These are phyloP conservation scores for Mycena maculata DNA, from an alignment of 768 basidiomycete species.

Conservation along the genomic window DNA sequence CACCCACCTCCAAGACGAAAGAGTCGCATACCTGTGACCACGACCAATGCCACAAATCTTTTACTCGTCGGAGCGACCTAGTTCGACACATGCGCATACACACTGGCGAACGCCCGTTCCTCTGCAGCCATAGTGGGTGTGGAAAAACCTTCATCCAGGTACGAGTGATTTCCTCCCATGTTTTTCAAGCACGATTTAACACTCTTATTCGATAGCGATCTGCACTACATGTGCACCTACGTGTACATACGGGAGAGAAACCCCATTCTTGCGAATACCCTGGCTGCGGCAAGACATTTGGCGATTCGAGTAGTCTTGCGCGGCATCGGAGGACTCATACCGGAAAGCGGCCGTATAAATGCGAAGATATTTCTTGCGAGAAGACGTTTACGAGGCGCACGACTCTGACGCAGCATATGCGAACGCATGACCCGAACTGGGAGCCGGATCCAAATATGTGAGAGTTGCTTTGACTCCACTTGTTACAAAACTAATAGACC, in stretches of 20 bases:
- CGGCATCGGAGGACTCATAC: slow-evolving; percentile 92
- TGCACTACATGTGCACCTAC: slow-evolving; percentile 87
- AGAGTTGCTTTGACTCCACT: slow-evolving; percentile 45
- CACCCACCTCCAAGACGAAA: slow-evolving; percentile 43
- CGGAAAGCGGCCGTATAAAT: slow-evolving; percentile 88
- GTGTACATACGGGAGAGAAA: slow-evolving; percentile 94
- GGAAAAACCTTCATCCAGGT: slow-evolving; percentile 96
- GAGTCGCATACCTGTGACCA: slow-evolving; percentile 73
- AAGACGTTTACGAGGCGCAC: slow-evolving; percentile 91
- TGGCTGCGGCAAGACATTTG: slow-evolving; percentile 88
- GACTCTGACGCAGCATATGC: slow-evolving; percentile 88
- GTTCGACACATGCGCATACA: slow-evolving; percentile 90
- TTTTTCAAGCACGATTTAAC: slow-evolving; percentile 24
- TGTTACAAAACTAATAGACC: slow-evolving; percentile 26
- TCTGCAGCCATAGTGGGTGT: slow-evolving; percentile 77
- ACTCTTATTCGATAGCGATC: slow-evolving; percentile 69
- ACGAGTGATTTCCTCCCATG: slow-evolving; percentile 31
- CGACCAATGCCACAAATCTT: slow-evolving; percentile 81
- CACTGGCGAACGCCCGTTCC: slow-evolving; percentile 89
- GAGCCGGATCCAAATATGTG: slow-evolving; percentile 87
- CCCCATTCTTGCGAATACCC: slow-evolving; percentile 93
- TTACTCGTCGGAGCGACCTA: slow-evolving; percentile 86
- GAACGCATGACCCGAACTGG: slow-evolving; percentile 87
- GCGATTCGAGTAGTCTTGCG: slow-evolving; percentile 91
- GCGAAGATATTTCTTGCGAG: slow-evolving; percentile 83